Conservation (phyloP, 2,329 filamentous ascomycete species). For the Ceratocystis lukuohia region DNA sequence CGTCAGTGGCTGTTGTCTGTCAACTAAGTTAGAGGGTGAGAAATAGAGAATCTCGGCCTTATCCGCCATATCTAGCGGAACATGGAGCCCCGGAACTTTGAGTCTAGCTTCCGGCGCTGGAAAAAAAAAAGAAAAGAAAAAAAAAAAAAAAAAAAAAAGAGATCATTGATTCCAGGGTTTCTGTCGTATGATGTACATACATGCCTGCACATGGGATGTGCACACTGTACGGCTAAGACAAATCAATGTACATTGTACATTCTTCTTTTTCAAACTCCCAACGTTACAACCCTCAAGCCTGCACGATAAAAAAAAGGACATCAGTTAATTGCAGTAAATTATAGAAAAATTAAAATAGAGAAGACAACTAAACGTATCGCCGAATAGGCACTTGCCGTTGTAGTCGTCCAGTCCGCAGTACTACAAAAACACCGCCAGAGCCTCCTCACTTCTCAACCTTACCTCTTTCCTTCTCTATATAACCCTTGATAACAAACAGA, state of each 20-base stretch:
- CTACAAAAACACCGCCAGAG: background rate
- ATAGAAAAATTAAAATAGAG: background rate
- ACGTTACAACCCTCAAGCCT: background rate
- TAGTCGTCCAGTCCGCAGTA: background rate
- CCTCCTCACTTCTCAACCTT: background rate
- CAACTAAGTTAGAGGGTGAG: background rate
- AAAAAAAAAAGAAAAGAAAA: background rate
- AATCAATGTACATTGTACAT: background rate
- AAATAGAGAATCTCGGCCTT: background rate
- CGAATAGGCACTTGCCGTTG: background rate
- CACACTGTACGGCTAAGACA: background rate
- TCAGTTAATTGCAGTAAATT: background rate
- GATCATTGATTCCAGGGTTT: background rate
- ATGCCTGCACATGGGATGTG: background rate
- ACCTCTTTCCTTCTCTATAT: background rate
- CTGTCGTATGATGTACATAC: conserved; percentile 2
- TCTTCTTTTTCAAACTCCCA: background rate
- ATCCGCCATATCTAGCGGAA: background rate
- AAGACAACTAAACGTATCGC: background rate
- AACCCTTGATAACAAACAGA: background rate
- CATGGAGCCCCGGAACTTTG: background rate
- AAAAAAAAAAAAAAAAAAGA: background rate
- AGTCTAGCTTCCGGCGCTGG: background rate
- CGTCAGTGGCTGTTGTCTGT: background rate
- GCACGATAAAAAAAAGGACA: background rate